These are phyloP conservation scores for Isoetes taiwanensis DNA, from an alignment of 75 land plant species.

Conservation along the genomic window DNA sequence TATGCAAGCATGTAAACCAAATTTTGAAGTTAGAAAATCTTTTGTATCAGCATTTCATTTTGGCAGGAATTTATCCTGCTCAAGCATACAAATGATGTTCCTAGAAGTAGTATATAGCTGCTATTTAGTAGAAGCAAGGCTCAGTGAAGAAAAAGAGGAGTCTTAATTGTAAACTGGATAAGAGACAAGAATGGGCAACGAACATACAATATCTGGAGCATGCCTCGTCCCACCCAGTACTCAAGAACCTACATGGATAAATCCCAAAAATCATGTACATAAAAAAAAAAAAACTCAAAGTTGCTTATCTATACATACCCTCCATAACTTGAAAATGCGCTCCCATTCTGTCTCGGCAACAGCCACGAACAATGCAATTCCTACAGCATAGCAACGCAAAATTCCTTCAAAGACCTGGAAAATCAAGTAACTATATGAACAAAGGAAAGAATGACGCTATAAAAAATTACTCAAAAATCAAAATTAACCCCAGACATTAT, in stretches of 20 bases:
- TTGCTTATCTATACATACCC: slow-evolving; percentile 22
- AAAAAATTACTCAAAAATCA: no score
- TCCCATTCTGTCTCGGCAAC: slow-evolving; percentile 91
- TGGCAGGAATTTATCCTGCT: slow-evolving; percentile 5
- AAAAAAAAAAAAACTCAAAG: not conserved
- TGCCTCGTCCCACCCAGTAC: slow-evolving; percentile 88
- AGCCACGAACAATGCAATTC: slow-evolving; percentile 52
- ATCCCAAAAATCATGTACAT: not conserved
- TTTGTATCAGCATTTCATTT: not conserved
- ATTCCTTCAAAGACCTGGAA: slow-evolving; percentile 73
- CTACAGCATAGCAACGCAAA: slow-evolving; percentile 78
- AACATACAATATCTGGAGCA: slow-evolving; percentile 93
- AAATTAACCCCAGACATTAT: no score
- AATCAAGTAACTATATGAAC: not conserved
- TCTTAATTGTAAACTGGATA: no score
- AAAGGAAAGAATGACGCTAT: not conserved
- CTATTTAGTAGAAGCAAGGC: no score
- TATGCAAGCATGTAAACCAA: not conserved
- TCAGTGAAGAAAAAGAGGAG: no score
- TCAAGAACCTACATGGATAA: slow-evolving; percentile 78
- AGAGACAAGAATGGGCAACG: no score
- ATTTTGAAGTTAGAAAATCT: not conserved
- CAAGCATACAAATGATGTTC: not conserved
- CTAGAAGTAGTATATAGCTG: not conserved
- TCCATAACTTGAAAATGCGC: slow-evolving; percentile 47